Percentiles rank a stretch among this genome's conserved stretches.
Conservation (phyloP, 2,329 filamentous ascomycete species). For the Rachicladosporium sp. region DNA sequence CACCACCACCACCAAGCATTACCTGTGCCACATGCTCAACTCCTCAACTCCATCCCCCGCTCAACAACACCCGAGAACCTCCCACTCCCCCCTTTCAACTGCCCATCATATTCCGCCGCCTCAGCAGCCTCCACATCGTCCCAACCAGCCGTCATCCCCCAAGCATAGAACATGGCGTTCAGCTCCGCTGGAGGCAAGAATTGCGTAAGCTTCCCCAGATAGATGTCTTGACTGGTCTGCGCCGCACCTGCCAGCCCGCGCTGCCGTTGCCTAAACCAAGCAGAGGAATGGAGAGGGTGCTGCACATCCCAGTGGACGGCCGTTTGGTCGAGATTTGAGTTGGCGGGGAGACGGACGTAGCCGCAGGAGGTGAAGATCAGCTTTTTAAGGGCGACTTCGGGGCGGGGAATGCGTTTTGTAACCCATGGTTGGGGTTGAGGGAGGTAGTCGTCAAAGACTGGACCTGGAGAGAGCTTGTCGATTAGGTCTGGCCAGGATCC, state of each 20-base stretch:
- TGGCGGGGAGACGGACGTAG: conserved; percentile 37
- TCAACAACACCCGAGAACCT: conserved; percentile 21
- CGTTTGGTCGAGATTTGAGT: conserved; percentile 22
- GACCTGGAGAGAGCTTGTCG: conserved; percentile 38
- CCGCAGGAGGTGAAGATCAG: conserved; percentile 50
- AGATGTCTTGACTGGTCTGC: conserved; percentile 21
- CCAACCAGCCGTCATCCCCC: conserved; percentile 24
- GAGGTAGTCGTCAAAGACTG: conserved; percentile 30
- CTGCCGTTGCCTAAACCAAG: conserved; percentile 17
- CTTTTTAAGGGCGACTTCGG: conserved; percentile 24
- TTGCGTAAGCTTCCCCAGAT: conserved; percentile 29
- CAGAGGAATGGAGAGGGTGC: conserved; percentile 5
- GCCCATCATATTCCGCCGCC: conserved; percentile 31
- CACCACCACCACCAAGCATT: no score
- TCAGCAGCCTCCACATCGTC: conserved; percentile 20
- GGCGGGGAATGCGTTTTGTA: conserved; percentile 12
- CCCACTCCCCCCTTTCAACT: conserved; percentile 28
- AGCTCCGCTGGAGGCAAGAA: conserved; percentile 23
- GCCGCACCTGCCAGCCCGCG: conserved; percentile 20
- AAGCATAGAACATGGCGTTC: conserved; percentile 16
- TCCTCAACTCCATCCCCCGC: no score
- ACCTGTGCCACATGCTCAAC: no score
- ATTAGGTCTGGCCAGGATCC: conserved; percentile 41
- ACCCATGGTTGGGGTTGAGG: conserved; percentile 19
- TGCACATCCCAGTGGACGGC: conserved; percentile 15